Evolutionary conservation across 371 early-diverging fungal genomes (phyloP), one percentile per base, ranked within the genome.

Genomic region (Smittium mucronatum): DNA sequence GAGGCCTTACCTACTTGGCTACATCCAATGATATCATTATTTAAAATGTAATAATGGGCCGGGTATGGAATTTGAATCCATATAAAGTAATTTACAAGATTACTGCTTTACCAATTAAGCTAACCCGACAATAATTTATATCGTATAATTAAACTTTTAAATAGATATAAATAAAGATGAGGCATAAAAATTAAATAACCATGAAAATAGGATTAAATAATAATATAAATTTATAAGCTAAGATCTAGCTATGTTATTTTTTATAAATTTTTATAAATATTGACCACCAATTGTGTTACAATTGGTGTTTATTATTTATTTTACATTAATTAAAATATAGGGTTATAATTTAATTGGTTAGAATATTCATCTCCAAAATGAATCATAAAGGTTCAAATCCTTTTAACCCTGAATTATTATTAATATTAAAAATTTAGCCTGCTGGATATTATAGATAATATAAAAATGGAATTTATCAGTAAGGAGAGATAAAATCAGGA

Each of bases 51-150:
- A 47, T 47, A 11, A 21, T 11, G 21, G 47, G 66, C 66, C 66
- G 66, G 35, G 34, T 66, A 64, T 30, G 66, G 36, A 25, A 32
- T 66, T 69, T 69, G 60, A 69, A 75, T 71, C 73, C 76, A 70
- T 74, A 75, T 67, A 67, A 75, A 57, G 71, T 75, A 75, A 75
- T 75, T 75, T 75, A 75, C 76, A 75, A 75, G 63, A 75, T 75
- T 75, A 75, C 71, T 75, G 76, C 76, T 75, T 75, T 75, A 75
- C 76, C 76, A 75, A 75, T 75, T 75, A 75, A 75, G 76, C 76
- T 75, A 75, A 69, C 36, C 33, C 67, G 66, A 66, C 66, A 66
- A 36, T 11, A 36, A 66, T 66, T 68, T 72, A 68, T 71, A 72
- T 63, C 47, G 47, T 47, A 47, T 47, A 47, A 47, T 47, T 47